Evolutionary conservation across 306 rosid genomes (phyloP), one percentile per base, ranked within the genome.

Genomic region (Mucuna pruriens): DNA sequence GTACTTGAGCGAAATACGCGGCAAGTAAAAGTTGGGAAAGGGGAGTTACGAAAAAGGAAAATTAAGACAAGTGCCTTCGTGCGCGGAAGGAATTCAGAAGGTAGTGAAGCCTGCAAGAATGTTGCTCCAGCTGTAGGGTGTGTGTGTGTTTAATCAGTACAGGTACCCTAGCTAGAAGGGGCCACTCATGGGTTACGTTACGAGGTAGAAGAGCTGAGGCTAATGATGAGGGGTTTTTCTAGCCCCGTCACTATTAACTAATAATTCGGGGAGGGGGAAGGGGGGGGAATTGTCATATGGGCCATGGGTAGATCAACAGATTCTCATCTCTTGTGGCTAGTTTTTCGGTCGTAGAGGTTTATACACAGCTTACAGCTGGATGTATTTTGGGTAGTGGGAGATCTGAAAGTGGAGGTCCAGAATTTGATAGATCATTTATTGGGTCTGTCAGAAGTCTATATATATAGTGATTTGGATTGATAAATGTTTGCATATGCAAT

Each of bases 81-180:
- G 74, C 76, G 75, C 85, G 82, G 84, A 76, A 74, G 80, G 75
- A 51, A 80, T 75, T 89, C 68, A 79, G 55, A 71, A 73, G 88
- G 62, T 69, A 77, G 57, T 82, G 84, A 83, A 79, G 76, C 44
- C 83, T 57, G 77, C 79, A 72, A 77, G 51, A 67, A 81, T 82
- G 88, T 85, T 86, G 89, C 82, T 83, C 91, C 89, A 88, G 92
- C 91, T 90, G 90, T 84, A 78, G 67, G 26, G 42, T 55, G 71
- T 6, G 64, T 62, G 65, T 60, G 67, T 60, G 67, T 60, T 26
- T 60, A 60, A 72, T 46, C 51, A 44, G 77, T 75, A 85, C 62
- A 76, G 61, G 81, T 78, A 78, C 75, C 80, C 55, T 85, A 49
- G 64, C 81, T 66, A 54, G 75, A 71, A 79, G 81, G 87, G 85